Conservation (phyloP, 148 eudicot genomes). For the Nepenthes gracilis region DNA sequence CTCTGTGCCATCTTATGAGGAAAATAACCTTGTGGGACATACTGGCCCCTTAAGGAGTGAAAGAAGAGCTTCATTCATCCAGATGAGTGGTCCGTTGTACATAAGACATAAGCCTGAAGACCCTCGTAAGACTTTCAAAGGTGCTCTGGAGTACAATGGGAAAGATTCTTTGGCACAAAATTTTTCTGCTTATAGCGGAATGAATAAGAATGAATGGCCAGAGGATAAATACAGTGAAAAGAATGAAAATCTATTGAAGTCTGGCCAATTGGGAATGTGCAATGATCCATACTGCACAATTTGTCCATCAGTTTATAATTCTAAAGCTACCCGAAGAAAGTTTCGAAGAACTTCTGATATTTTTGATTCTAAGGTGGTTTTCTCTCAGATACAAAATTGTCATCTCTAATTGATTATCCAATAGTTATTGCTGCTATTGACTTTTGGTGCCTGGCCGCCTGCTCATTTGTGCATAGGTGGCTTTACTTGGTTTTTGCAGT, state of each 20-base stretch:
- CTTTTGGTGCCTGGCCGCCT: neutral
- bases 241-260: constrained; percentile 52
- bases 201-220: constrained; percentile 16
- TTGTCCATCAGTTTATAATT: constrained; percentile 51
- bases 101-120: constrained; percentile 24
- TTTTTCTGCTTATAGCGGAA: constrained; percentile 24
- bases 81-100: constrained; percentile 60
- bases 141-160: constrained; percentile 7
- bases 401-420: constrained; percentile 1
- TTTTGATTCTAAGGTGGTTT: constrained; percentile 45
- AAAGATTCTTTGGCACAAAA: constrained; percentile 17
- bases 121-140: constrained; percentile 14
- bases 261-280: constrained; percentile 82
- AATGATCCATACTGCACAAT: constrained; percentile 84
- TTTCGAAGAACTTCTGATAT: constrained; percentile 22
- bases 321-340: constrained; percentile 21
- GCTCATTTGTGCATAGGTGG: no score
- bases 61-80: constrained; percentile 23
- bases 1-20: constrained; percentile 19
- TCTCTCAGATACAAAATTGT: neutral
- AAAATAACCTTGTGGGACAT: constrained; percentile 25
- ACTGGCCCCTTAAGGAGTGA: constrained; percentile 56
- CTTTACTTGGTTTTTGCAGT: no score
- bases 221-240: constrained; percentile 19
- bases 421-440: neutral